Conservation (phyloP, 768 basidiomycete species). For the Tricholoma hemisulphureum region DNA sequence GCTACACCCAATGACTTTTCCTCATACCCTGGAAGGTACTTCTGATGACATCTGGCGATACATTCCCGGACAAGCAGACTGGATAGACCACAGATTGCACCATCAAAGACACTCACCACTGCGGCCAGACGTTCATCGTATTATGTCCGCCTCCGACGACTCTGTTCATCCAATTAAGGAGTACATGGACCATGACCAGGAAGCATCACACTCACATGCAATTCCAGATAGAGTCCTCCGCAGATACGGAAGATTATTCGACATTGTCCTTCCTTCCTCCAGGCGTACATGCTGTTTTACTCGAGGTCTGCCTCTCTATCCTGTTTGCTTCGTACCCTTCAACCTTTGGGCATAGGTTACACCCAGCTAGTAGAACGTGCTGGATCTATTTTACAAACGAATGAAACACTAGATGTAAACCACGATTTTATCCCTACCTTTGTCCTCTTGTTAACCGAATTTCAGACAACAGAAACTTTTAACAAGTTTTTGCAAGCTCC, state of each 20-base stretch:
- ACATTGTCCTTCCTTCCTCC: slow-evolving; percentile 68
- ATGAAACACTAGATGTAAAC: slow-evolving; percentile 61
- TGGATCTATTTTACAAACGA: slow-evolving; percentile 75
- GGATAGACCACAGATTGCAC: slow-evolving; percentile 40
- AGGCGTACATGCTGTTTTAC: slow-evolving; percentile 78
- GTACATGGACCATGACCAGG: slow-evolving; percentile 39
- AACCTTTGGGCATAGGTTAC: slow-evolving; percentile 52
- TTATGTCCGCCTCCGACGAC: background rate
- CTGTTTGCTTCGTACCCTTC: slow-evolving; percentile 1
- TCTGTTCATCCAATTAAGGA: slow-evolving; percentile 27
- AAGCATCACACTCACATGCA: slow-evolving; percentile 20
- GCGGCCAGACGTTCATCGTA: background rate
- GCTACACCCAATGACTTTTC: slow-evolving; percentile 39
- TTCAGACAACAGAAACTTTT: slow-evolving; percentile 61
- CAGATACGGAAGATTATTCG: slow-evolving; percentile 80
- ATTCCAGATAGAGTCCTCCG: slow-evolving; percentile 62
- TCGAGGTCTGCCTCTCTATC: slow-evolving; percentile 44
- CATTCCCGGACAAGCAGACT: slow-evolving; percentile 48
- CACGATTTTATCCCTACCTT: background rate
- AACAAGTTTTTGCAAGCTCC: slow-evolving; percentile 51
- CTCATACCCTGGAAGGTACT: slow-evolving; percentile 14
- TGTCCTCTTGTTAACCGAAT: background rate
- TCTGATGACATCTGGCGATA: slow-evolving; percentile 41
- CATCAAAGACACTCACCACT: background rate
- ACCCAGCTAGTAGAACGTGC: slow-evolving; percentile 74